Conservation (phyloP, 176 grass and related monocot species). For the Zea luxurians region DNA sequence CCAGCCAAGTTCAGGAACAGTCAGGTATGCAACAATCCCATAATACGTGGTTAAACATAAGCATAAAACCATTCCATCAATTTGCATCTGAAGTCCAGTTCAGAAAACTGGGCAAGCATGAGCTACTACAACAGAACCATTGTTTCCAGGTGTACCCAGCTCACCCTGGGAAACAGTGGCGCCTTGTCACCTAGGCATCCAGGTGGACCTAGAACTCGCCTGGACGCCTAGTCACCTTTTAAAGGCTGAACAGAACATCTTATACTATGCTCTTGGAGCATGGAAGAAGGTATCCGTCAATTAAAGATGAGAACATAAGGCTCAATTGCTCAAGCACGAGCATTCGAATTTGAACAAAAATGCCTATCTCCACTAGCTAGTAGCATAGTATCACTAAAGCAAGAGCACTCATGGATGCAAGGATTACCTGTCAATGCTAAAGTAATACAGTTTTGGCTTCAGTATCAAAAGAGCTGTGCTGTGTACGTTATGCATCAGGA, state of each 20-base stretch:
- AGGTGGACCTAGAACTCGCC: too few relatives aligned
- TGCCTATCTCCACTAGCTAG: constrained; percentile 17
- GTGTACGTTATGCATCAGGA: not conserved
- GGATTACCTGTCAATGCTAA: constrained; percentile 26
- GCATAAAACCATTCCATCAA: constrained; percentile 2
- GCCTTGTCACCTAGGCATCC: too few relatives aligned
- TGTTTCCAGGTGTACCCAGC: too few relatives aligned
- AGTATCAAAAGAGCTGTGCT: constrained; percentile 7
- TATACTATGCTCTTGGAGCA: not conserved
- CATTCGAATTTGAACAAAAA: constrained; percentile 3
- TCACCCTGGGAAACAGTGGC: too few relatives aligned
- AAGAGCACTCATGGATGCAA: constrained; percentile 6
- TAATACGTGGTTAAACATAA: not conserved
- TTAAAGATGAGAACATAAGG: constrained; percentile 4
- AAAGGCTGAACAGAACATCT: not conserved
- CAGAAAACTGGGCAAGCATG: not conserved
- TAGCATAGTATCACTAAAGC: constrained; percentile 11
- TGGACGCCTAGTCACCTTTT: too few relatives aligned
- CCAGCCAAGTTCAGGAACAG: constrained; percentile 19
- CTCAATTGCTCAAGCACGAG: not conserved
- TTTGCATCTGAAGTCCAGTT: not conserved
- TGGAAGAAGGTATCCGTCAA: not conserved
- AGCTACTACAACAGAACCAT: not conserved
- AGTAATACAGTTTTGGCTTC: constrained; percentile 8
- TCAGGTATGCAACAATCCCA: not conserved